Percentiles rank a stretch among this genome's conserved stretches.
Conservation (phyloP, 495 filamentous ascomycete genomes). For the Penicillium turbatum region DNA sequence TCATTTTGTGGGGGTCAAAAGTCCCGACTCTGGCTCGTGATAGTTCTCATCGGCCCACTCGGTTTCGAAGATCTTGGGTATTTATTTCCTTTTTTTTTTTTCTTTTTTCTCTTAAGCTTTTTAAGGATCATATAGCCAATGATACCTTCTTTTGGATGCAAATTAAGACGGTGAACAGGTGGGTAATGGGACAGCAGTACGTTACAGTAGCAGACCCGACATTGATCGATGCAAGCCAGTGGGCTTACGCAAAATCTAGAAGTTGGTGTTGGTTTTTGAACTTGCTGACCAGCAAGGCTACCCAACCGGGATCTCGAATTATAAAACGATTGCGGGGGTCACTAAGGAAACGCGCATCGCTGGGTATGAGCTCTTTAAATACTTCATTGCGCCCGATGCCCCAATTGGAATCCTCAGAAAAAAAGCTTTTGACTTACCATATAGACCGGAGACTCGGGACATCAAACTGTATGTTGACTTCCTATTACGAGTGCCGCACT, state of each 20-base stretch:
- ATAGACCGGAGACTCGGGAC: neutral
- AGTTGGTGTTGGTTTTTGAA: conserved; percentile 2
- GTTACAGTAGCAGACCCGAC: neutral
- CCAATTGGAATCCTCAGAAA: conserved; percentile 7
- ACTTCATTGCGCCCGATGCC: conserved; percentile 18
- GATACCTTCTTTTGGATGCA: neutral
- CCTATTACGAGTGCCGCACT: conserved; percentile 1
- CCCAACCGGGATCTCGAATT: conserved; percentile 4
- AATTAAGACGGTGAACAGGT: neutral
- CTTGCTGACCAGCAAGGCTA: conserved; percentile 6
- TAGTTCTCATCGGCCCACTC: conserved; percentile 12
- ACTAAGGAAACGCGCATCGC: neutral
- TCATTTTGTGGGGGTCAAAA: conserved; percentile 9
- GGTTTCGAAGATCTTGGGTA: neutral
- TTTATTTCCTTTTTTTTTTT: neutral
- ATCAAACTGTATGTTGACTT: conserved; percentile 18
- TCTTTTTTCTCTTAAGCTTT: neutral
- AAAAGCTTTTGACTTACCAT: conserved; percentile 15
- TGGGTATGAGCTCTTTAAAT: conserved; percentile 6
- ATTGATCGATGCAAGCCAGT: neutral
- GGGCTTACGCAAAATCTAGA: conserved; percentile 4
- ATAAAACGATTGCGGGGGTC: conserved; percentile 5
- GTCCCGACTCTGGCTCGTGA: conserved; percentile 11
- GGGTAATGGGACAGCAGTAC: neutral
- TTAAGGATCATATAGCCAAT: neutral